Evolutionary conservation across 257 asterid genomes (phyloP).

Genomic region (Buddleja alternifolia): DNA sequence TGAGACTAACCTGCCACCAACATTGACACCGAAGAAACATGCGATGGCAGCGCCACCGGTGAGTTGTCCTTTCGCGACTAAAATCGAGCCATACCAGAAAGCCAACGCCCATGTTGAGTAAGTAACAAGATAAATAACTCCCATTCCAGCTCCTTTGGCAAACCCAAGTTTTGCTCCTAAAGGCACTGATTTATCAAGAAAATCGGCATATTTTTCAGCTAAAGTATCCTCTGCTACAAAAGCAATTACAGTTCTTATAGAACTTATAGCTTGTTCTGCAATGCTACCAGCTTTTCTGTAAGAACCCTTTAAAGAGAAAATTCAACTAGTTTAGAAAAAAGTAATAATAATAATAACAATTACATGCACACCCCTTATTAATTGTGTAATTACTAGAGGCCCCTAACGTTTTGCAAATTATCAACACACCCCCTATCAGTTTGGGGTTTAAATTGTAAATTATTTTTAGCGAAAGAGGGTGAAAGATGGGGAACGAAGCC

Average conservation of each 20-base stretch:
- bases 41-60: slow-evolving; percentile 82
- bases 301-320: slow-evolving; percentile 51
- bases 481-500: too few species aligned
- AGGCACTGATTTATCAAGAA: slow-evolving; percentile 55
- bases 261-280: slow-evolving; percentile 84
- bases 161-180: slow-evolving; percentile 75
- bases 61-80: slow-evolving; percentile 51
- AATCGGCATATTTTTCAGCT: slow-evolving; percentile 56
- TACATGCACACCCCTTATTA: too few species aligned
- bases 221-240: slow-evolving; percentile 81
- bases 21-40: slow-evolving; percentile 83
- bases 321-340: slow-evolving; percentile 10
- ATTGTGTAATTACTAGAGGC: too few species aligned
- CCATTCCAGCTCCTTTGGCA: slow-evolving; percentile 84
- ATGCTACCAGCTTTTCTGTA: slow-evolving; percentile 76
- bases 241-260: slow-evolving; percentile 74
- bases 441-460: too few species aligned
- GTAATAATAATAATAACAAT: too few species aligned
- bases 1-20: slow-evolving; percentile 95
- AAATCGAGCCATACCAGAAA: slow-evolving; percentile 83
- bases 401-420: too few species aligned
- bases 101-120: slow-evolving; percentile 95
- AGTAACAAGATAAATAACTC: slow-evolving; percentile 77
- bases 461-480: too few species aligned
- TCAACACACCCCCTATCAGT: too few species aligned